Base-by-base conservation (phyloP, 768 basidiomycete species). In the Tulasnella sp. region DNA sequence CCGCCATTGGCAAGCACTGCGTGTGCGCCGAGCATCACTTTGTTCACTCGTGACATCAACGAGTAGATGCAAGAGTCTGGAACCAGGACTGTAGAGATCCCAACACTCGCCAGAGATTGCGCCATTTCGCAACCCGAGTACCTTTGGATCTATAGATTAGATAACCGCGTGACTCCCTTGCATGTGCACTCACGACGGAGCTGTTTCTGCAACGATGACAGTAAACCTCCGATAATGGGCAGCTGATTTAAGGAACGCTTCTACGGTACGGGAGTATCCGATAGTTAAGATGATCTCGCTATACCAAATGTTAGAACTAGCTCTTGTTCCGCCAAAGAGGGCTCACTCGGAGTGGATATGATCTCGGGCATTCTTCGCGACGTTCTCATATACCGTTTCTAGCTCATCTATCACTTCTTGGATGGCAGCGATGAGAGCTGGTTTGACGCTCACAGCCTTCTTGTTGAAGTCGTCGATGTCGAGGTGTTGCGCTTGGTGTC, bases 321-420 rank as follows among this genome's bases (percentile, higher is more conserved):
- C 45, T 50, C 21, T 15, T 32, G 36, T 2, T n/a, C 25, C 19
- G 60, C 15, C 17, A 35, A 6, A 14, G 31, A 42, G 3, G 7
- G 11, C 88, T 67, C 66, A 97, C 94, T 96, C 92, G n/a, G 92
- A 90, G 68, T 98, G 94, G 59, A 99, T 86, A 67, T 98, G 93
- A 68, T 96, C 92, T 69, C 81, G 86, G 2, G 93, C 90, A 63
- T 86, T 88, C 73, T 88, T 94, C 7, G 88, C 86, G 17, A 98
- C 84, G 64, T 85, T 92, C 63, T 96, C 88, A 63, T 97, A 90
- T 1, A 94, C 93, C 2, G 88, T 92, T 68, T 96, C 93, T 35
- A 99, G 74, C 69, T 99, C 96, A 62, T 96, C 91, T 42, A 96
- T 75, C 15, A 97, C 87, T 66, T 97, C 94, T 66, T 94, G 86